Evolutionary conservation across 2,329 filamentous ascomycete genomes (phyloP).

Genomic region (Fusarium veterinarium): DNA sequence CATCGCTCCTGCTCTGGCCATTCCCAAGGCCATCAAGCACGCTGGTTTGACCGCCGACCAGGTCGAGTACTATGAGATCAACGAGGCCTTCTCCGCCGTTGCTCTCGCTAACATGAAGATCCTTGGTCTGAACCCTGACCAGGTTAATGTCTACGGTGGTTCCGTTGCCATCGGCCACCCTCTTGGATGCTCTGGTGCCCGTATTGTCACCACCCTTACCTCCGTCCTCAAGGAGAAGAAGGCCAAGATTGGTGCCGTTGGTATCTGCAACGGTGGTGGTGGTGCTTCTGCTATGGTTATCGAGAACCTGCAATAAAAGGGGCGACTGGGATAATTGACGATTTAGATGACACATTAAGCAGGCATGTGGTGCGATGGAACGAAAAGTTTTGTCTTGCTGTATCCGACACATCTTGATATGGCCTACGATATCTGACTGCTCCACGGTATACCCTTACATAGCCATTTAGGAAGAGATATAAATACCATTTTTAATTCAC

Average conservation of each 20-base stretch:
- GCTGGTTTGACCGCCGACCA: slow-evolving; percentile 81
- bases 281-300: slow-evolving; percentile 94
- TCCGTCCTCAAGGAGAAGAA: slow-evolving; percentile 91
- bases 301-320: slow-evolving; percentile 72
- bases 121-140: slow-evolving; percentile 80
- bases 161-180: slow-evolving; percentile 97
- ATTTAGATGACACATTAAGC: slow-evolving; percentile 40
- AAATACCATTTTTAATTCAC: slow-evolving; percentile 35
- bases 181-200: slow-evolving; percentile 91
- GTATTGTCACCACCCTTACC: slow-evolving; percentile 90
- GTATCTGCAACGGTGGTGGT: slow-evolving; percentile 98
- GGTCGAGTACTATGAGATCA: slow-evolving; percentile 97
- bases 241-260: slow-evolving; percentile 91
- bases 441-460: slow-evolving; percentile 31
- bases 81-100: slow-evolving; percentile 98
- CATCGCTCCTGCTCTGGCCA: slow-evolving; percentile 89
- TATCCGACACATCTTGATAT: slow-evolving; percentile 30
- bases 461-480: slow-evolving; percentile 30
- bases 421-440: slow-evolving; percentile 32
- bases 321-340: slow-evolving; percentile 30
- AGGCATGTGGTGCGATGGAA: slow-evolving; percentile 29
- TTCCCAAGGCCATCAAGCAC: slow-evolving; percentile 97
- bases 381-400: slow-evolving; percentile 37
- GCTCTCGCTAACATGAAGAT: slow-evolving; percentile 97
- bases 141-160: slow-evolving; percentile 95